Evolutionary conservation across 2,329 filamentous ascomycete genomes (phyloP).

Genomic region (Neofusicoccum parvum): DNA sequence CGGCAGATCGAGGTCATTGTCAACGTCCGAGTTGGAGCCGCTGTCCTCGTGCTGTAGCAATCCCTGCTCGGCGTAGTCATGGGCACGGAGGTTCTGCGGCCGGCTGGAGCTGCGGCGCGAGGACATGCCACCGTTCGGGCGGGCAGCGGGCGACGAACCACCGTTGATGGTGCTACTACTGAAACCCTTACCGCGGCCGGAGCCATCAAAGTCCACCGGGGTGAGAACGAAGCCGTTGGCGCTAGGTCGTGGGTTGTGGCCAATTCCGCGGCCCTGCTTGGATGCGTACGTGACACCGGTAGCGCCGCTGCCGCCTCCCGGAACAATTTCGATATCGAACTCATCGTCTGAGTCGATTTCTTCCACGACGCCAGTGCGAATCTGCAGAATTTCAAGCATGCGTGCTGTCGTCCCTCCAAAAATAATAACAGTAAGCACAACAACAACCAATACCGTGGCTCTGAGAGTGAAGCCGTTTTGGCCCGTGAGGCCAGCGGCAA

Average conservation of each 20-base stretch:
- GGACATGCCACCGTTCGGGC: constrained; percentile 44
- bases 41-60: constrained; percentile 54
- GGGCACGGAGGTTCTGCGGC: constrained; percentile 42
- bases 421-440: constrained; percentile 97
- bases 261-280: constrained; percentile 74
- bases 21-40: constrained; percentile 54
- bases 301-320: constrained; percentile 60
- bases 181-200: constrained; percentile 55
- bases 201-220: constrained; percentile 44
- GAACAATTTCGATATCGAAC: constrained; percentile 83
- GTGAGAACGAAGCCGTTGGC: constrained; percentile 59
- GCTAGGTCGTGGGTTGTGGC: constrained; percentile 67
- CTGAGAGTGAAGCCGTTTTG: constrained; percentile 80
- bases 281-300: constrained; percentile 67
- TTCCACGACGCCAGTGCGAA: constrained; percentile 92
- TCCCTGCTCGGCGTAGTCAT: constrained; percentile 55
- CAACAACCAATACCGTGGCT: constrained; percentile 95
- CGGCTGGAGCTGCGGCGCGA: constrained; percentile 56
- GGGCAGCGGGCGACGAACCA: constrained; percentile 34
- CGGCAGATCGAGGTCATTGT: constrained; percentile 58
- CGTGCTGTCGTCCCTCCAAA: constrained; percentile 96
- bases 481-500: constrained; percentile 85
- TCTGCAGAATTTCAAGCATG: constrained; percentile 97
- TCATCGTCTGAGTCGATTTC: constrained; percentile 98
- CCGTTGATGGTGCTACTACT: constrained; percentile 58